Evolutionary conservation across 352 stramenopile genomes (phyloP), one percentile per base, ranked within the genome.

Genomic region (Blastocystis sp.): DNA sequence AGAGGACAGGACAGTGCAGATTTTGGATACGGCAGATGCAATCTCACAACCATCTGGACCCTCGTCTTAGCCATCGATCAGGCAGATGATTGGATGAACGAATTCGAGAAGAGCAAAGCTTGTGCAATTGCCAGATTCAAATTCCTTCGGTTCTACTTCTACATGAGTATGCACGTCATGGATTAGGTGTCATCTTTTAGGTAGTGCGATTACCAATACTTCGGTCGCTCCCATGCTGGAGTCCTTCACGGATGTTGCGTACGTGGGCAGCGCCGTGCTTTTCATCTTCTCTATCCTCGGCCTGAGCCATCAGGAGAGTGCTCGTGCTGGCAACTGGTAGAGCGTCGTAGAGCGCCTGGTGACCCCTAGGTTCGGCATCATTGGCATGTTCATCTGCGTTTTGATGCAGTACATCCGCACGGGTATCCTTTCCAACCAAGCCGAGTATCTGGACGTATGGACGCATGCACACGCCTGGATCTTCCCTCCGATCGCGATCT

Each of bases 271-370:
- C 66, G 78, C 78, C 21, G 78, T 88, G 38, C 60, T 88, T 9
- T 88, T 88, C 52, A 88, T 88, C 78, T 88, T 88, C 40, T 88
- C 78, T 65, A 88, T 88, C 78, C 52, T 88, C 17, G 78, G 78
- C 6, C 78, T 88, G 19, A 62, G 64, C 38, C 78, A 88, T 48
- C 78, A 88, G 68, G 78, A 88, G 45, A 88, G 60, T 88, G 78
- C 78, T 76, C 9, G 78, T 62, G 78, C 78, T 78, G 78, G 78
- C 38, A 88, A 88, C 52, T 88, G 78, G 78, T 84, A 69, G 48
- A 14, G 2, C 3, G 17, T 57, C 10, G 38, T 6, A 45, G 10
- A 19, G 14, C 17, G 3, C 17, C 52, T 19, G 14, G 3, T 70
- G 24, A 84, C 24, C 1, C 21, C 59, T 84, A 84, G 74, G 74